Percentiles rank a stretch among this genome's conserved stretches.
Evolutionary conservation across 1,139 yeast species (phyloP).

Genomic region (Taphrina deformans): DNA sequence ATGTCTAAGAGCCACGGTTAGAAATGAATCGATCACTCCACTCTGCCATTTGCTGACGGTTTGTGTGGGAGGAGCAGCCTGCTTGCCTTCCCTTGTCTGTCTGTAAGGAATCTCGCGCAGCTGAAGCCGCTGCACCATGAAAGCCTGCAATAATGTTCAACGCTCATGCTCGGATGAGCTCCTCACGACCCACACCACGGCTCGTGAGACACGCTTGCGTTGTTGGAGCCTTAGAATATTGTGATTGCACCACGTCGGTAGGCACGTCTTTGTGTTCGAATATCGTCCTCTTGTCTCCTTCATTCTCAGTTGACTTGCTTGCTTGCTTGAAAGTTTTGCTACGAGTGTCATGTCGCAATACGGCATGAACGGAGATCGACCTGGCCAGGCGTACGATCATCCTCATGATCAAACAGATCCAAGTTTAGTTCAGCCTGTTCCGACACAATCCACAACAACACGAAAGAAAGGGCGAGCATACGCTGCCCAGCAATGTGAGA

Average conservation of each 20-base stretch:
- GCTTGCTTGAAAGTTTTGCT: background rate
- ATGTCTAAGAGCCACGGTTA: too few species aligned
- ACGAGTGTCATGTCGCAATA: constrained; percentile 28
- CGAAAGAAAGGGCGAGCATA: constrained; percentile 32
- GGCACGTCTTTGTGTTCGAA: background rate
- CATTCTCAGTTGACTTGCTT: background rate
- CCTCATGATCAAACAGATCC: constrained; percentile 8
- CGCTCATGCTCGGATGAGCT: background rate
- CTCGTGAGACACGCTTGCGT: constrained; percentile 10
- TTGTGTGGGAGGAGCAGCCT: too few species aligned
- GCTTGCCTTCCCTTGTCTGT: too few species aligned
- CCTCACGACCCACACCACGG: constrained; percentile 1
- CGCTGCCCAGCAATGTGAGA: constrained; percentile 31
- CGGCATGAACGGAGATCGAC: constrained; percentile 13
- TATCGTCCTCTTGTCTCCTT: background rate
- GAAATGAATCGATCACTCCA: too few species aligned
- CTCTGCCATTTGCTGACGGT: too few species aligned
- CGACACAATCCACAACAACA: constrained; percentile 15
- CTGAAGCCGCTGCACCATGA: too few species aligned
- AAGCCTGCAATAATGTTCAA: too few species aligned
- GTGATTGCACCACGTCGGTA: constrained; percentile 2
- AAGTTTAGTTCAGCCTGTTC: background rate
- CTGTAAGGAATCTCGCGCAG: too few species aligned
- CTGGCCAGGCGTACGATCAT: constrained; percentile 4
- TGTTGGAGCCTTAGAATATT: constrained; percentile 2